These are phyloP conservation scores for Chlamydomonas incerta DNA, from an alignment of 139 green algal genomes.

Conservation along the genomic window DNA sequence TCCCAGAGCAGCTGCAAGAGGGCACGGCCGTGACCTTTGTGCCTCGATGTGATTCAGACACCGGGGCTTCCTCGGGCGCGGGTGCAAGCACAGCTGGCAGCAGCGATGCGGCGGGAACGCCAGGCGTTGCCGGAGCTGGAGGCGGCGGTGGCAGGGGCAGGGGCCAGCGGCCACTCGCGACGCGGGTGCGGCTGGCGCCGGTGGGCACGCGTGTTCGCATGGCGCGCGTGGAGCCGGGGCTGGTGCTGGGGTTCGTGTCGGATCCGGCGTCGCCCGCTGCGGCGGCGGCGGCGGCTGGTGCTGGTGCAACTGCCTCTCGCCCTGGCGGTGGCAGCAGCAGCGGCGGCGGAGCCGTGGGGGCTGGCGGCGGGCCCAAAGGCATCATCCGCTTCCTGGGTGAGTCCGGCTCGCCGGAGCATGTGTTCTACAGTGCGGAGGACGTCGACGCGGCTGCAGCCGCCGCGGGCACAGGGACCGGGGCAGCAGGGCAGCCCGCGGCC, in stretches of 20 bases:
- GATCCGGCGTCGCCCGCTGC: neutral
- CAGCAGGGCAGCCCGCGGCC: neutral
- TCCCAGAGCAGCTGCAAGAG: neutral
- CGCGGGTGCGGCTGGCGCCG: constrained; percentile 14
- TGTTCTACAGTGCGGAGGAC: neutral
- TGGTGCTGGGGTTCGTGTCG: neutral
- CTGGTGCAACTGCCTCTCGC: too few relatives aligned
- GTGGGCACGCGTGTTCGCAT: constrained; percentile 28
- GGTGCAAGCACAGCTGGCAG: too few relatives aligned
- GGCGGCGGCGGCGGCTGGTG: neutral
- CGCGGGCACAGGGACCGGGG: too few relatives aligned
- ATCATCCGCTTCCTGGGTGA: constrained; percentile 11
- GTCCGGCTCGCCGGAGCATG: neutral
- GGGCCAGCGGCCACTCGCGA: neutral
- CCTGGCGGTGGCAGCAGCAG: neutral
- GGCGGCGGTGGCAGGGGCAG: too few relatives aligned
- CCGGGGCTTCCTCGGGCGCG: too few relatives aligned
- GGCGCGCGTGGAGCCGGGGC: neutral
- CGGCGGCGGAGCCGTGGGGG: too few relatives aligned
- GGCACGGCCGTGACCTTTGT: constrained; percentile 25
- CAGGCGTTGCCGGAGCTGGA: too few relatives aligned
- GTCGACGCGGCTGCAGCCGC: neutral
- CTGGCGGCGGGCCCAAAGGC: neutral
- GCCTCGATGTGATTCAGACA: neutral
- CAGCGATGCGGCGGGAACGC: neutral